Evolutionary conservation across 2,329 filamentous ascomycete genomes (phyloP), one percentile per base, ranked within the genome.

Genomic region (Pseudogymnoascus sp.): DNA sequence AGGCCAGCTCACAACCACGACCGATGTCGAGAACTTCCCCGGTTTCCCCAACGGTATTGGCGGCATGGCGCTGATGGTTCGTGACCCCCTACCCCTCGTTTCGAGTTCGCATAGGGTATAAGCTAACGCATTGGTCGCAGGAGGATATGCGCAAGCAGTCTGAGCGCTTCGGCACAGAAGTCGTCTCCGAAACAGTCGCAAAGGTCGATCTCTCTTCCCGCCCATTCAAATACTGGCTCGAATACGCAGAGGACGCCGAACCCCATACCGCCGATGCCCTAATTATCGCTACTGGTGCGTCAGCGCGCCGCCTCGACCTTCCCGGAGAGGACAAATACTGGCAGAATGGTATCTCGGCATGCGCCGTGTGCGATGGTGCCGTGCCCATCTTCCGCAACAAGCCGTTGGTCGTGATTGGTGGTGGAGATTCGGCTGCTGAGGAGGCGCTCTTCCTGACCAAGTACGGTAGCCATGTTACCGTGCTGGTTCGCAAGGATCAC

Each of bases 381-480:
- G 88, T 97, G 57, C 95, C 95, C 65, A 97, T 99, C 76, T 99
- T 96, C 87, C 86, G 93, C 71, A 91, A 97, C 78, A 96, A 96
- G 83, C 93, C 90, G 8, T 82, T 99, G 63, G 91, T 93, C 42
- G 95, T 99, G 60, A 97, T 99, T 68, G 95, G 95, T 67, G 96
- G 95, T 67, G 95, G 95, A 72, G 95, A 99, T 79, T 96, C 91
- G 15, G 95, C 95, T 17, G 95, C 96, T 28, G 96, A 99, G 79
- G 95, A 99, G 83, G 92, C 93, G 64, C 88, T 96, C 71, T 99
- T 97, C 81, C 80, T 99, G 70, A 96, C 95, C 67, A 99, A 97
- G 83, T 99, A 97, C 80, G 95, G 89, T 68, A 91, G 87, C 78
- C 91, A 95, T 76, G 93, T 99, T 66, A 96, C 90, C 19, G 95